Base-by-base conservation (phyloP, 306 rosid species). In the Quercus alba region DNA sequence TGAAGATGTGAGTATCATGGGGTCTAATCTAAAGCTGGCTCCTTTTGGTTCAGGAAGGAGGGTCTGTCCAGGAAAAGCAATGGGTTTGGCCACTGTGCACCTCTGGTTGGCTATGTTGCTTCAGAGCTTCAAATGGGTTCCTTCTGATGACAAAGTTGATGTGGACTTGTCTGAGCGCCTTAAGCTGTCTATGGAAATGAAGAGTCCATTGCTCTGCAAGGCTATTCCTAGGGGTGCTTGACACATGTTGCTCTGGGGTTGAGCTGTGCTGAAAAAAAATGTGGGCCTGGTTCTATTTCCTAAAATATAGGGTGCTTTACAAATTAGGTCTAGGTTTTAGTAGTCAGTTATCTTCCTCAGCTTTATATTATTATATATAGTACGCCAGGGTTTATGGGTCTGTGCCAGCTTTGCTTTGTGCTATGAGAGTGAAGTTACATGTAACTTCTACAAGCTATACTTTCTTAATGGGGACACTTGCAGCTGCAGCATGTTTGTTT, bases 1-100 rank as follows among this genome's bases (percentile, higher is more conserved):
- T 15, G n/a, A 11, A 38, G 83, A 84, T 18, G 46, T 87, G 20
- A 70, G 71, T 62, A 56, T 87, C 0, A 23, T 77, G 81, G 90
- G 88, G 1, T 25, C 74, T 46, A 86, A 84, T 76, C 21, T 84
- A 78, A 77, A 83, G 77, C 72, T 84, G 76, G 90, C 88, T 13
- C 90, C 88, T 1, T 87, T 87, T 13, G 90, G 88, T 7, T 79
- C 90, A 4, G 90, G 90, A 2, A 77, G 86, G 73, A 74, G 90
- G 35, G 88, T 87, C 0, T 87, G 90, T 15, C 90, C 90, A 0
- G 90, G 90, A 3, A 87, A 84, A 8, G 80, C 84, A 0, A 7
- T 87, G 73, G 90, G 86, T 7, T 31, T 87, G 51, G 88, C 84
- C 55, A 74, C 85, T n/a, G 83, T 80, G 2, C 76, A 80, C 6